phyloP scores from a whole-genome alignment of 2,329 filamentous ascomycete species.

The Arthrobotrys iridis region DNA sequence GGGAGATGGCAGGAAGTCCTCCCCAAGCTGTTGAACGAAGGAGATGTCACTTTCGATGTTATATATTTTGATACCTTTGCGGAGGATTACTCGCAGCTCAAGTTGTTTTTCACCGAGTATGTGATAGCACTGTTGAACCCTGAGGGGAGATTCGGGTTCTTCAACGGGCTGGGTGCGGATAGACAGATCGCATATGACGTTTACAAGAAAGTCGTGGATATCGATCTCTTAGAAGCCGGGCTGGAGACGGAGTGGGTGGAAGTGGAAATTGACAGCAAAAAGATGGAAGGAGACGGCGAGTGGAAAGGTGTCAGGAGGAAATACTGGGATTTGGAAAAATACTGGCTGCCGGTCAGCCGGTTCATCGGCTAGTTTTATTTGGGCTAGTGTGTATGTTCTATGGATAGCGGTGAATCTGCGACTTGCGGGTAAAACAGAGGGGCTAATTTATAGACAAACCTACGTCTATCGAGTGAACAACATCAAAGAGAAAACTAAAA shows the following conservation, averaged over 20 bases:
- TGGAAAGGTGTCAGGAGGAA: constrained; percentile 89
- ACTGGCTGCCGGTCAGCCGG: constrained; percentile 77
- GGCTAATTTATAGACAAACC: constrained; percentile 20
- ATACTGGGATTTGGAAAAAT: constrained; percentile 88
- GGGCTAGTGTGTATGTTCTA: constrained; percentile 26
- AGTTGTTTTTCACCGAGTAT: constrained; percentile 86
- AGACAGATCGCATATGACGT: constrained; percentile 94
- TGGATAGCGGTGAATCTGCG: not conserved
- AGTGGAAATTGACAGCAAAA: constrained; percentile 74
- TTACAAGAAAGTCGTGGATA: constrained; percentile 88
- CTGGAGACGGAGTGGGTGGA: constrained; percentile 89
- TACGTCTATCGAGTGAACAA: not conserved
- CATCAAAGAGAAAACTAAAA: not conserved
- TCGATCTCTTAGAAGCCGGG: constrained; percentile 88
- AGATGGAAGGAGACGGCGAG: constrained; percentile 66
- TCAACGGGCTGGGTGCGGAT: constrained; percentile 91
- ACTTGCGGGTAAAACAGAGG: not conserved
- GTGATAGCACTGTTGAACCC: constrained; percentile 80
- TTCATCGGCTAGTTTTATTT: constrained; percentile 70
- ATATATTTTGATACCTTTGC: constrained; percentile 99
- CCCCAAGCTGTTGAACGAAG: constrained; percentile 73
- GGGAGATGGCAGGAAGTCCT: constrained; percentile 85
- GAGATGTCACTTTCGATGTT: constrained; percentile 76
- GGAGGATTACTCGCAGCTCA: constrained; percentile 87
- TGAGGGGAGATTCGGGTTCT: constrained; percentile 83